These are phyloP conservation scores for Citrus maxima DNA, from an alignment of 345 rosid genomes.

Conservation along the genomic window DNA sequence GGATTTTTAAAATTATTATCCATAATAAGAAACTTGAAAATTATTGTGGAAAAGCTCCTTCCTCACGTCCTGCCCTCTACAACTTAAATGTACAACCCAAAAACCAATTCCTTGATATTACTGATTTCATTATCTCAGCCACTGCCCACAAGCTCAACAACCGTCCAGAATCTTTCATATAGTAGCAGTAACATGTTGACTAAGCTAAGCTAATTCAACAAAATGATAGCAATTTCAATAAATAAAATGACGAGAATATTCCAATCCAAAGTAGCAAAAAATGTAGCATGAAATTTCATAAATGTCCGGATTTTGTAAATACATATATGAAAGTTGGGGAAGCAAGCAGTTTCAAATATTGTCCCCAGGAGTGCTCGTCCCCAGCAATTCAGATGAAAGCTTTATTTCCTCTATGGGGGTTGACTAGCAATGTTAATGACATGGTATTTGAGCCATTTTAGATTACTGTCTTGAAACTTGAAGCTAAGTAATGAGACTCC, in stretches of 20 bases:
- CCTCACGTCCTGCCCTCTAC: conserved; percentile 7
- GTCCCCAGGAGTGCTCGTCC: conserved; percentile 5
- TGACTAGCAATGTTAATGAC: conserved; percentile 2
- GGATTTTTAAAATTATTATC: background rate
- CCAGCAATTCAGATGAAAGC: background rate
- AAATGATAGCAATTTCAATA: background rate
- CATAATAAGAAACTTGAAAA: conserved; percentile 9
- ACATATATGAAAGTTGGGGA: conserved; percentile 12
- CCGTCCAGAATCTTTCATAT: background rate
- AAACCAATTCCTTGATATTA: conserved; percentile 6
- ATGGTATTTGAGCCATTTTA: conserved; percentile 10
- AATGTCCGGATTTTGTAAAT: conserved; percentile 12
- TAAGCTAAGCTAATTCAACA: background rate
- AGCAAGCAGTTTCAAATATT: conserved; percentile 2
- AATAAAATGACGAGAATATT: background rate
- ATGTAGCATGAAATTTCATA: background rate
- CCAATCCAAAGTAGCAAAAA: background rate
- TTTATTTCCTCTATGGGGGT: conserved; percentile 8
- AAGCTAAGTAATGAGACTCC: background rate
- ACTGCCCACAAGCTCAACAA: background rate
- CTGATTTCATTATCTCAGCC: conserved; percentile 9
- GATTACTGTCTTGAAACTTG: background rate
- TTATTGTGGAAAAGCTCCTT: conserved; percentile 23
- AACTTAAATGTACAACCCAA: background rate
- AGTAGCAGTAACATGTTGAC: background rate